Percentiles rank a stretch among this genome's conserved stretches.
These are phyloP conservation scores for Vitis hybrid DNA, from an alignment of 177 flowering plant genomes.

Conservation along the genomic window DNA sequence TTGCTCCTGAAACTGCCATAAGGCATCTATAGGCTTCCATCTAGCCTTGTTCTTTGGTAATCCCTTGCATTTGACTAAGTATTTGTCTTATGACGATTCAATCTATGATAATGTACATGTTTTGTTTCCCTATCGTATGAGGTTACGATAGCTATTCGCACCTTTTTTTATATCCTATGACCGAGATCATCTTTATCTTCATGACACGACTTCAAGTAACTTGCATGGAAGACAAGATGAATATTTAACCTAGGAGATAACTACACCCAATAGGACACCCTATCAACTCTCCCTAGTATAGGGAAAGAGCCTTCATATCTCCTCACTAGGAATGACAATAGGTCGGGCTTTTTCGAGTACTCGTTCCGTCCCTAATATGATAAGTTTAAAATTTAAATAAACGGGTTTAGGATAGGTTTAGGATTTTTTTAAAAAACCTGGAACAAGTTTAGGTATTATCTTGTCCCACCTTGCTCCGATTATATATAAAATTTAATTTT, in stretches of 20 bases:
- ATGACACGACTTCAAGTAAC: background rate
- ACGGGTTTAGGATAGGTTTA: too few relatives aligned
- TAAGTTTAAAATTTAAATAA: too few relatives aligned
- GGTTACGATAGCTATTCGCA: background rate
- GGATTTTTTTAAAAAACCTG: too few relatives aligned
- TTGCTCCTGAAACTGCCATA: background rate
- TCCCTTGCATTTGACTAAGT: background rate
- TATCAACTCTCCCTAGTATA: background rate
- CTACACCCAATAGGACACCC: constrained; percentile 2
- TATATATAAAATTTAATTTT: too few relatives aligned
- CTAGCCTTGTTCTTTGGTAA: background rate
- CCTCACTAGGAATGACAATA: too few relatives aligned
- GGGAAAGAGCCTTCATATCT: constrained; percentile 1
- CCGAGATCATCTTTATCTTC: background rate
- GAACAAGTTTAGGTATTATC: rapidly evolving
- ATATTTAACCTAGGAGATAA: background rate
- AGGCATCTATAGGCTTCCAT: background rate
- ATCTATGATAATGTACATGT: too few relatives aligned
- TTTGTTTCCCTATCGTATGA: too few relatives aligned
- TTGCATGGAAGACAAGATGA: constrained; percentile 3
- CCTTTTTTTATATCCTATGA: background rate
- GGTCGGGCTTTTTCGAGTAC: too few relatives aligned
- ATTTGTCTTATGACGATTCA: background rate
- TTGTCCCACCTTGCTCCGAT: too few relatives aligned
- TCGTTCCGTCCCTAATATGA: too few relatives aligned